Evolutionary conservation across 2,329 filamentous ascomycete species (phyloP).

Genomic region (Didymella segeticola): DNA sequence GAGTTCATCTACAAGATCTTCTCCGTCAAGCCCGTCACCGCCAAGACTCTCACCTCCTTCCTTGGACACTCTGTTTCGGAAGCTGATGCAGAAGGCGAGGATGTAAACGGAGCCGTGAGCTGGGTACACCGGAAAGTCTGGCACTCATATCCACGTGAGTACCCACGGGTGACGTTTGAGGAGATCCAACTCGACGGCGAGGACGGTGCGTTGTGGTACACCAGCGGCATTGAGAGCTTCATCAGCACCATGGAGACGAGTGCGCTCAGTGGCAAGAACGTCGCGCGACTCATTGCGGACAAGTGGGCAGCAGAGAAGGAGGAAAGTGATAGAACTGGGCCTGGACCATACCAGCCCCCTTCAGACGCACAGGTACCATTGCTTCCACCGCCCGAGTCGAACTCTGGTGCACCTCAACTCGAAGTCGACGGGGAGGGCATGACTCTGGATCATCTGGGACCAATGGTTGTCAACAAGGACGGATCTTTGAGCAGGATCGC

Average conservation of each 20-base stretch:
- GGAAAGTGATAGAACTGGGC: too few relatives aligned
- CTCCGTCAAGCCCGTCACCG: conserved; percentile 50
- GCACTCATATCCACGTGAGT: conserved; percentile 83
- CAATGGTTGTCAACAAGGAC: conserved; percentile 75
- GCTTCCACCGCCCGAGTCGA: not conserved
- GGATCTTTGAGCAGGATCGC: conserved; percentile 73
- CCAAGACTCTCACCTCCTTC: conserved; percentile 56
- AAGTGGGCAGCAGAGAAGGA: conserved; percentile 52
- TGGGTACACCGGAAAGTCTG: conserved; percentile 65
- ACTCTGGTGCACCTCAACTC: conserved; percentile 27
- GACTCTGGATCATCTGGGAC: conserved; percentile 72
- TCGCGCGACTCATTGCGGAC: conserved; percentile 74
- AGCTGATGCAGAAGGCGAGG: conserved; percentile 39
- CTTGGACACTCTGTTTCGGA: conserved; percentile 51
- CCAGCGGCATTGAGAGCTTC: conserved; percentile 81
- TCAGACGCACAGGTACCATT: not conserved
- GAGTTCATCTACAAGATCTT: conserved; percentile 74
- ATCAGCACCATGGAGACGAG: conserved; percentile 98
- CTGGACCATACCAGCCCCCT: not conserved
- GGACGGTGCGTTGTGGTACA: conserved; percentile 67
- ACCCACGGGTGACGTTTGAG: conserved; percentile 88
- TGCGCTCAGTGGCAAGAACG: conserved; percentile 87
- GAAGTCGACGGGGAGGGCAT: conserved; percentile 51
- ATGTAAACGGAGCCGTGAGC: conserved; percentile 38
- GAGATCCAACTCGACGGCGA: conserved; percentile 65